phyloP scores from a whole-genome alignment of 2,329 filamentous ascomycete genomes.

The Cladosporium sp. region DNA sequence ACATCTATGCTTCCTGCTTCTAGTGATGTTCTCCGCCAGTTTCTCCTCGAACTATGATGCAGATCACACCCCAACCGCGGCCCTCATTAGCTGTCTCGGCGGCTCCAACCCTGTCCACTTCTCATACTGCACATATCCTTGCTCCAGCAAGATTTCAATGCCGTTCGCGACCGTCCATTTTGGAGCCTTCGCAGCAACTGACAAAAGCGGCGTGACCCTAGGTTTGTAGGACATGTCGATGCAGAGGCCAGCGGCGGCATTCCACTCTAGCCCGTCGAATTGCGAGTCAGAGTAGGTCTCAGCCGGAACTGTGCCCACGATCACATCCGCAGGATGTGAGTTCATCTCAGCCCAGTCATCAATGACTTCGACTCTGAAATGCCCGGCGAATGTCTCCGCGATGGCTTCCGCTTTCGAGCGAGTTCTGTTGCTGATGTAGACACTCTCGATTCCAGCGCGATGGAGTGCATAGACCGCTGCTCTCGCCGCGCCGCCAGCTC shows the following conservation, averaged over 20 bases:
- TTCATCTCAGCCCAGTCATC: not conserved
- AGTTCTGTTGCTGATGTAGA: constrained; percentile 7
- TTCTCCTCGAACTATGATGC: not conserved
- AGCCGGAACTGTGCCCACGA: constrained; percentile 6
- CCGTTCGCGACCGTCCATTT: not conserved
- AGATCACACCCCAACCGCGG: not conserved
- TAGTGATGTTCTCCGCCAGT: too few species aligned
- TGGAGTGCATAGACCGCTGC: constrained; percentile 6
- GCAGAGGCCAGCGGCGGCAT: not conserved
- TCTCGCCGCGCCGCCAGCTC: not conserved
- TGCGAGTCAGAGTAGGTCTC: not conserved
- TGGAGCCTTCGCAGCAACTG: not conserved
- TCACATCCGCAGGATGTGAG: not conserved
- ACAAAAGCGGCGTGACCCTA: constrained; percentile 2
- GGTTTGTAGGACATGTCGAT: constrained; percentile 14
- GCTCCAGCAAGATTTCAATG: not conserved
- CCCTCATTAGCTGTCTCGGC: not conserved
- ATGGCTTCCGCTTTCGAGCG: not conserved
- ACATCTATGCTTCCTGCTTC: too few species aligned
- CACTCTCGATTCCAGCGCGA: not conserved
- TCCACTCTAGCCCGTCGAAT: not conserved
- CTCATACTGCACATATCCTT: not conserved
- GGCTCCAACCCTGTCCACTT: constrained; percentile 4
- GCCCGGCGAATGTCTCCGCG: not conserved
- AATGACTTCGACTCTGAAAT: not conserved